These are phyloP conservation scores for Malus hybrid DNA, from an alignment of 331 rosid genomes.

Conservation along the genomic window DNA sequence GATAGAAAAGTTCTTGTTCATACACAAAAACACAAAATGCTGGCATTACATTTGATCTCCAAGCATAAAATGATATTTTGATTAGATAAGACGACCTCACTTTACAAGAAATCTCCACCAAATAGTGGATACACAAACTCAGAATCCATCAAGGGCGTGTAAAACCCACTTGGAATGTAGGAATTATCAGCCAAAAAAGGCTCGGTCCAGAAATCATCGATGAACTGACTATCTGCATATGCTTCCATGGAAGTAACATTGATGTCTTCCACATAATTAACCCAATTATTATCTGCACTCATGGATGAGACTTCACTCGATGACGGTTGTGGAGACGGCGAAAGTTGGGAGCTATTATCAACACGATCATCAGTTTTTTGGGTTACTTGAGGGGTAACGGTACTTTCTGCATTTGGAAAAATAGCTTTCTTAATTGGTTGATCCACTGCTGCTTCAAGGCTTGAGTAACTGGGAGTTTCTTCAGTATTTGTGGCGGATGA, in stretches of 20 bases:
- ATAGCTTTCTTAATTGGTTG: neutral
- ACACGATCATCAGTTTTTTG: neutral
- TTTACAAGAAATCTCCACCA: constrained; percentile 28
- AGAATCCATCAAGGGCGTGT: constrained; percentile 13
- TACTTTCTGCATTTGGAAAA: neutral
- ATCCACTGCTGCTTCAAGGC: neutral
- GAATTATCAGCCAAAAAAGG: constrained; percentile 33
- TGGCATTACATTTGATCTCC: neutral
- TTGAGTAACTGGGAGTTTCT: neutral
- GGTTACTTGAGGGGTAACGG: neutral
- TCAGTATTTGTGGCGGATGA: neutral
- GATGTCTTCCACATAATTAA: neutral
- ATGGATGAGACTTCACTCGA: constrained; percentile 15
- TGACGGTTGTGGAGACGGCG: constrained; percentile 15
- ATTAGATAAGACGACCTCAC: neutral
- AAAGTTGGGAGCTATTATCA: constrained; percentile 2
- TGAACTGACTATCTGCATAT: neutral
- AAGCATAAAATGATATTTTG: neutral
- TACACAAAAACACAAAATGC: neutral
- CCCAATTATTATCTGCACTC: constrained; percentile 3
- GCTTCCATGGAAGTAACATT: constrained; percentile 17
- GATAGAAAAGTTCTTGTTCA: neutral
- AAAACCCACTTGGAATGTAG: constrained; percentile 1
- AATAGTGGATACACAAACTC: constrained; percentile 20
- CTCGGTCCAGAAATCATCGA: constrained; percentile 40